These are phyloP conservation scores for Macaranga tanarius DNA, from an alignment of 441 rosid genomes.

Conservation along the genomic window DNA sequence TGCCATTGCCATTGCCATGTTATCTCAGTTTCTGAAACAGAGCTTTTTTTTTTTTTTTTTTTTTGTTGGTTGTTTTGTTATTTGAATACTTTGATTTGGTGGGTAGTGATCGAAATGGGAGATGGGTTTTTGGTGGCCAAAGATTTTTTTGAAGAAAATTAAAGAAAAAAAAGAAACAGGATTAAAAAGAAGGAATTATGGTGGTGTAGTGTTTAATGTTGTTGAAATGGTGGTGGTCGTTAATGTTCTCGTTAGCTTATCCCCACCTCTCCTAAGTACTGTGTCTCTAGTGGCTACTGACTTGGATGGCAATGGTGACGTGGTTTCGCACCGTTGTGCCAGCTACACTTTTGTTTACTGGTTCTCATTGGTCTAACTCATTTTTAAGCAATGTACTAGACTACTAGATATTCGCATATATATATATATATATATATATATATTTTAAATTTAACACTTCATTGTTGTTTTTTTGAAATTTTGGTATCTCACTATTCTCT, in stretches of 20 bases:
- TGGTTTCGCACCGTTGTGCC: neutral
- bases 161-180: neutral
- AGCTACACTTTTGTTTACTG: neutral
- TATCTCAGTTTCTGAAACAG: neutral
- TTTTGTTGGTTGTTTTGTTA: neutral
- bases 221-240: neutral
- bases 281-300: neutral
- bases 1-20: slow-evolving; percentile 92
- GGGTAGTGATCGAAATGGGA: neutral
- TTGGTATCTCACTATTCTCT: too few species aligned
- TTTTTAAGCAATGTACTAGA: too few species aligned
- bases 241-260: neutral
- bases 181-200: neutral
- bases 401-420: too few species aligned
- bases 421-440: too few species aligned
- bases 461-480: too few species aligned
- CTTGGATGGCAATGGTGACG: neutral
- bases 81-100: neutral
- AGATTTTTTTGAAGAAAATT: neutral
- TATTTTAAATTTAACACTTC: too few species aligned
- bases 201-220: neutral
- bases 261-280: neutral
- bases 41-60: neutral
- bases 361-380: neutral
- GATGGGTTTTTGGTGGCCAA: slow-evolving; percentile 55